Percentiles rank a stretch among this genome's conserved stretches.
phyloP scores from a whole-genome alignment of 805 yeast species.

The Schizosaccharomyces japonicus region DNA sequence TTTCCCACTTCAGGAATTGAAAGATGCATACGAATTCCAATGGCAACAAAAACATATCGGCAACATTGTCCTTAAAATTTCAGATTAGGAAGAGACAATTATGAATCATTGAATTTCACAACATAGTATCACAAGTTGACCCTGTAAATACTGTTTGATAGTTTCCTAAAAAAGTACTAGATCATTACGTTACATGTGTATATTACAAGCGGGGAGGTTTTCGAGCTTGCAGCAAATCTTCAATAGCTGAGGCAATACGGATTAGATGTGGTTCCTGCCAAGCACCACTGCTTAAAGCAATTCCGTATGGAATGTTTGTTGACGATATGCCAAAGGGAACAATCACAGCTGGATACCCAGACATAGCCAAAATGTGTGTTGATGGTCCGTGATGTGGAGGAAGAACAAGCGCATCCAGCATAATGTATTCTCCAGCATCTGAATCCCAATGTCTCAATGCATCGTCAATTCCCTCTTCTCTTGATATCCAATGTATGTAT shows the following conservation, averaged over 20 bases:
- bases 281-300: neutral
- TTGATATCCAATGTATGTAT: neutral
- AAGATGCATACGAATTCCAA: conserved; percentile 7
- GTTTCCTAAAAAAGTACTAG: too few relatives aligned
- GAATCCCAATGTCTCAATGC: neutral
- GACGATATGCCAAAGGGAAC: neutral
- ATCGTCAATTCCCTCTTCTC: neutral
- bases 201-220: too few relatives aligned
- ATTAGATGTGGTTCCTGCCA: neutral
- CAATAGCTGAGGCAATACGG: neutral
- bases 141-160: too few relatives aligned
- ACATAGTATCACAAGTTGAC: too few relatives aligned
- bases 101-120: too few relatives aligned
- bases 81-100: too few relatives aligned
- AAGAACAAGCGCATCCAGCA: neutral
- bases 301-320: neutral
- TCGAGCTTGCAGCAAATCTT: neutral
- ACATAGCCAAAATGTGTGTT: neutral
- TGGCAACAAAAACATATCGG: conserved; percentile 3
- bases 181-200: too few relatives aligned
- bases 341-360: neutral
- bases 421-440: neutral
- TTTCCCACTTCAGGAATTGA: conserved; percentile 6
- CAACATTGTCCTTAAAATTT: conserved; percentile 3
- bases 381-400: neutral